Base-by-base conservation (phyloP, 768 basidiomycete genomes). In the Boletus rubescentipes region DNA sequence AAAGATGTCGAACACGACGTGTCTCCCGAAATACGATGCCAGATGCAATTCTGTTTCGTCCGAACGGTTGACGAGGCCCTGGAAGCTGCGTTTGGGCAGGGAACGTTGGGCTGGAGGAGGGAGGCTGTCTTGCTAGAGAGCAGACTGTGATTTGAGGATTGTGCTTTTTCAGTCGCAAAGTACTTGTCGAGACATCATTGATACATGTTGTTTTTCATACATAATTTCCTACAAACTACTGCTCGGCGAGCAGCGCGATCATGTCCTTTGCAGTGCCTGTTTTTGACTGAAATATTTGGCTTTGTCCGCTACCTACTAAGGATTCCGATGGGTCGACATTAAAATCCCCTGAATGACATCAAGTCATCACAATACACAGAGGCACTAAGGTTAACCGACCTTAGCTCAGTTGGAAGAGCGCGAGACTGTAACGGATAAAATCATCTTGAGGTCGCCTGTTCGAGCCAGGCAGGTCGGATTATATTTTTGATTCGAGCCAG, bases 1-100 rank as follows among this genome's bases (percentile, higher is more conserved):
- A 92, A 92, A 62, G 92, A 97, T 54, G 91, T 95, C 16, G 86
- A 90, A 61, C 86, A 89, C 61, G 94, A 95, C 56, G 83, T 92
- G 0, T 85, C 91, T 7, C 72, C 77, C 9, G 89, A 89, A 60
- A 79, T 94, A 21, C 76, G 82, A 37, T 77, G 79, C 30, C 83
- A 86, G 62, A 88, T 93, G 78, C 80, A 89, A 61, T 90, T 95
- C 59, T 84, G 84, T 30, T 95, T 89, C 64, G 93, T 92, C 31
- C 76, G 82, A 49, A 89, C 84, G 9, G 80, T 96, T 37, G 77
- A 83, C 23, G 91, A 95, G 67, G 91, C 85, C 1, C 73, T 95
- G 32, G 87, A 91, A 46, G 91, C 86, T 2, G 91, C 90, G 11
- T 93, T 94, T 63, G 91, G 91, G 15, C 78, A 82, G 64, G 82